Conservation (phyloP, 2,329 filamentous ascomycete species). For the Hypoxylon sp. region DNA sequence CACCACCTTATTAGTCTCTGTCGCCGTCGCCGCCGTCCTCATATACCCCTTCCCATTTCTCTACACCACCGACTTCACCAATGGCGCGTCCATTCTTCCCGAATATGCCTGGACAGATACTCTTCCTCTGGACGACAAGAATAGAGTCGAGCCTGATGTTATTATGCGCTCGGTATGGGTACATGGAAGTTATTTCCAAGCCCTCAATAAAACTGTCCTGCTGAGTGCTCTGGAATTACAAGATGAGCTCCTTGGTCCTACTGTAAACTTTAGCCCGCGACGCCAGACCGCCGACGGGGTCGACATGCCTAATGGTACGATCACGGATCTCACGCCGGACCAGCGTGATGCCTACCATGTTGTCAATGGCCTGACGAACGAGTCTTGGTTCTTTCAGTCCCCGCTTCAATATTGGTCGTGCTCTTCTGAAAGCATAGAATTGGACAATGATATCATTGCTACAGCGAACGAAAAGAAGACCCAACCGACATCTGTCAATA, state of each 20-base stretch:
- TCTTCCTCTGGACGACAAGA: constrained; percentile 70
- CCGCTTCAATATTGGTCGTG: constrained; percentile 86
- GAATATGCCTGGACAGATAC: constrained; percentile 87
- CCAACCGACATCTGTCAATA: constrained; percentile 76
- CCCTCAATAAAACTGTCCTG: constrained; percentile 76
- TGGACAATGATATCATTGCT: constrained; percentile 73
- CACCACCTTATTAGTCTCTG: constrained; percentile 80
- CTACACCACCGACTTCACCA: constrained; percentile 79
- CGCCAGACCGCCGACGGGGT: constrained; percentile 54
- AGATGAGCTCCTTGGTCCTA: constrained; percentile 75
- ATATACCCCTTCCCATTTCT: constrained; percentile 83
- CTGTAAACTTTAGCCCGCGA: constrained; percentile 67
- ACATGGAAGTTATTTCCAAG: constrained; percentile 84
- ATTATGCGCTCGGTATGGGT: constrained; percentile 87
- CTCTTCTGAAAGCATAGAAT: constrained; percentile 69
- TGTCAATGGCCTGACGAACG: constrained; percentile 71
- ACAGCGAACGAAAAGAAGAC: constrained; percentile 78
- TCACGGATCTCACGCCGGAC: constrained; percentile 57
- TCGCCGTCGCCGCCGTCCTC: constrained; percentile 77
- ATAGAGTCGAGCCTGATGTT: constrained; percentile 73
- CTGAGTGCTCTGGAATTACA: constrained; percentile 78
- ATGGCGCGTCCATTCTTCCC: constrained; percentile 78
- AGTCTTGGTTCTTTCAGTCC: constrained; percentile 86
- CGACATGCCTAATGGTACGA: constrained; percentile 52
- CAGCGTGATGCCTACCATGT: constrained; percentile 71